Base-by-base conservation (phyloP, 1,139 yeast genomes). In the Trichomonascaceae sp. region DNA sequence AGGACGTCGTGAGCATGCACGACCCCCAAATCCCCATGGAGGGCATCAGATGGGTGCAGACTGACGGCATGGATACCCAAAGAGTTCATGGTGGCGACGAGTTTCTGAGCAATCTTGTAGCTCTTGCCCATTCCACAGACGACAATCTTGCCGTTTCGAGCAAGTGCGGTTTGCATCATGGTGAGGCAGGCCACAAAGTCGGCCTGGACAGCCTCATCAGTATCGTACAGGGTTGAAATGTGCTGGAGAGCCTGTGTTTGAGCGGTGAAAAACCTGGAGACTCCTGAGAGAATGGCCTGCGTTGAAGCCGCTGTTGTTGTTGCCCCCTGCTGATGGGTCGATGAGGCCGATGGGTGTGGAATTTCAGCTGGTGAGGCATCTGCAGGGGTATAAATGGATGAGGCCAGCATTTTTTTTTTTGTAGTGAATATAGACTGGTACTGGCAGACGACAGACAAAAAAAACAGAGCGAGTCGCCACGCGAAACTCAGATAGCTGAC, bases 11-110 rank as follows among this genome's bases (percentile, higher is more conserved):
- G 57, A 23, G 73, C 71, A 36, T 71, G 60, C 17, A 84, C 58
- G 25, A 75, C 57, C 1, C 95, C 96, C 46, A 84, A 64, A 52
- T 84, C 96, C 4, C 96, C 96, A 52, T 84, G 96, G 20, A 85
- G 61, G 0, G 95, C 95, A 42, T 84, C 96, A 2, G 81, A 62
- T 0, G 95, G 93, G 49, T 84, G 95, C 39, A 84, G 60, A 2
- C 69, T 48, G 0, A 74, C 69, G 0, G 93, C 65, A 34, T 73
- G 75, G 36, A 84, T 67, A 23, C 87, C 76, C 39, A 84, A 62
- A 1, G 93, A 81, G 50, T 78, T 80, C 54, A 84, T 60, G 8
- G 94, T 84, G 11, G 94, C 93, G 35, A 74, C 82, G 17, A 79
- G 60, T 53, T 84, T 84, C 37, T 69, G 64, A 13, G 85, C 92